These are phyloP conservation scores for Populus hybrid DNA, from an alignment of 441 rosid genomes.

Conservation along the genomic window DNA sequence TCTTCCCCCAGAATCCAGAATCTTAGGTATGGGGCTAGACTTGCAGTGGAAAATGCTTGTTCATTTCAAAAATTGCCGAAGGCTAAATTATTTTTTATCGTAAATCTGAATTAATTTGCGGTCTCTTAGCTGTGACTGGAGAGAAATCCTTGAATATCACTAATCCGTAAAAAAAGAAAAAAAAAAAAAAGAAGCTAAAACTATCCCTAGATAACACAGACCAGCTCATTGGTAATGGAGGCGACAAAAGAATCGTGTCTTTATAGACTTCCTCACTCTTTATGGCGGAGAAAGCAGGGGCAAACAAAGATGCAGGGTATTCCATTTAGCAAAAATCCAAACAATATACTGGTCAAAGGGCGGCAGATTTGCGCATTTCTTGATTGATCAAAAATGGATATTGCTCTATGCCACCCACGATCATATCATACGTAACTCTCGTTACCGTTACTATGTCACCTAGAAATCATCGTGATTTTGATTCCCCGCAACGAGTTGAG, in stretches of 20 bases:
- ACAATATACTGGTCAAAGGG: constrained; percentile 27
- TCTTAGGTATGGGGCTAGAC: not conserved
- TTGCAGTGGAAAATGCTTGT: not conserved
- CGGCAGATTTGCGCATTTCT: constrained; percentile 14
- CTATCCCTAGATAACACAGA: constrained; percentile 27
- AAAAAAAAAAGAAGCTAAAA: not conserved
- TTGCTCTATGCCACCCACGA: not conserved
- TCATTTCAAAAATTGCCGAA: not conserved
- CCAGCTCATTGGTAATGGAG: constrained; percentile 38
- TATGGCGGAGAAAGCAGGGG: constrained; percentile 7
- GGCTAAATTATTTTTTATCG: too few species aligned
- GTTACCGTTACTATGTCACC: constrained; percentile 23
- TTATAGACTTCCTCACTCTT: too few species aligned
- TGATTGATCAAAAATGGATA: not conserved
- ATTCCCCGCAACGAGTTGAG: constrained; percentile 14
- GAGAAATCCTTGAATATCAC: not conserved
- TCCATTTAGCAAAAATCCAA: constrained; percentile 24
- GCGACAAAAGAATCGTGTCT: not conserved
- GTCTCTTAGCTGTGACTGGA: not conserved
- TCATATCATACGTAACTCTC: not conserved
- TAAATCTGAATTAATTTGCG: too few species aligned
- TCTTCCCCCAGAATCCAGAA: too few species aligned
- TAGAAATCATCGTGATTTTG: constrained; percentile 14
- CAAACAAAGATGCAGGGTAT: not conserved
- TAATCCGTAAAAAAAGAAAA: constrained; percentile 17